Evolutionary conservation across 2,329 filamentous ascomycete species (phyloP).

Genomic region (Colletotrichum brevisporum): DNA sequence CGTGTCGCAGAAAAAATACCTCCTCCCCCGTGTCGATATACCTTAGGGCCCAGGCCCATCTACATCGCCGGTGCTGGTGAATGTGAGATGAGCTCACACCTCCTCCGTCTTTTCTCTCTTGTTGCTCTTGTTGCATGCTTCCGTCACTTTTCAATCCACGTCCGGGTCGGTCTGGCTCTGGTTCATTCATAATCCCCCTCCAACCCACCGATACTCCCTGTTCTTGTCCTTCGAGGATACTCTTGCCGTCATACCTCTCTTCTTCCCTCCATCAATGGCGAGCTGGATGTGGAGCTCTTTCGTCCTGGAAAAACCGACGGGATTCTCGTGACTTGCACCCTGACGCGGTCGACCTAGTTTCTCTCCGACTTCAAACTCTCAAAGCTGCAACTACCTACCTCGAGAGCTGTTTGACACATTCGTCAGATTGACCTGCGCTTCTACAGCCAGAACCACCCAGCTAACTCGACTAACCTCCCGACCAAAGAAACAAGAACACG

Average conservation of each 20-base stretch:
- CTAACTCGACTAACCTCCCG: background rate
- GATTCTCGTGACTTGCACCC: conserved; percentile 37
- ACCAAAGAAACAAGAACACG: background rate
- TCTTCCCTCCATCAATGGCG: conserved; percentile 32
- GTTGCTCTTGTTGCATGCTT: conserved; percentile 32
- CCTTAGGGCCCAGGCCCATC: conserved; percentile 24
- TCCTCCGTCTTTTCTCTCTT: conserved; percentile 31
- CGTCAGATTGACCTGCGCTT: background rate
- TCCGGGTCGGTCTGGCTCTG: conserved; percentile 27
- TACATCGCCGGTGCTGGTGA: conserved; percentile 27
- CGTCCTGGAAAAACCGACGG: conserved; percentile 36
- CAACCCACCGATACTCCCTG: conserved; percentile 33
- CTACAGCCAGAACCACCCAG: background rate
- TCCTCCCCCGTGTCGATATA: background rate
- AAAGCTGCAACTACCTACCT: background rate
- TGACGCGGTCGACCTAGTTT: conserved; percentile 1
- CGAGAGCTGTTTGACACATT: background rate
- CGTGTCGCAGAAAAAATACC: background rate
- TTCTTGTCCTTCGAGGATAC: background rate
- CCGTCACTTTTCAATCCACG: conserved; percentile 39
- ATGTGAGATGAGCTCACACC: conserved; percentile 39
- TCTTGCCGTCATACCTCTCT: conserved; percentile 2
- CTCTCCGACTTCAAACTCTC: background rate
- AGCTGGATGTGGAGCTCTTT: conserved; percentile 39
- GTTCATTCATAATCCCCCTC: conserved; percentile 39